Evolutionary conservation across 2,329 filamentous ascomycete species (phyloP).

Genomic region (Colletotrichum destructivum): DNA sequence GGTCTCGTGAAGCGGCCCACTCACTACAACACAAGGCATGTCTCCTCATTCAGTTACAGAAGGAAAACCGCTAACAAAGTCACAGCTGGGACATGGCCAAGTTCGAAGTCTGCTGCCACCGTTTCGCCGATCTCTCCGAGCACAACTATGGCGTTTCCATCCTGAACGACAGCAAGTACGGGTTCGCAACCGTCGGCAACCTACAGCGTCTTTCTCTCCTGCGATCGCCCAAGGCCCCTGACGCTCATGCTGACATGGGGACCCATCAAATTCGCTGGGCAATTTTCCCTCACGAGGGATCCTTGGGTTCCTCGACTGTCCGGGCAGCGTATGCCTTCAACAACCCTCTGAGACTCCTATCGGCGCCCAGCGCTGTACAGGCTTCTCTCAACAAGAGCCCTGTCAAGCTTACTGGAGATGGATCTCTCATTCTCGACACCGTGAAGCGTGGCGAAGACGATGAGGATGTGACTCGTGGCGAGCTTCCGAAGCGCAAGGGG

Average conservation of each 20-base stretch:
- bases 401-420: slow-evolving; percentile 76
- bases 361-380: slow-evolving; percentile 50
- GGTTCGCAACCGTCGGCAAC: slow-evolving; percentile 91
- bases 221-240: slow-evolving; percentile 91
- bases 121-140: slow-evolving; percentile 92
- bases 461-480: slow-evolving; percentile 77
- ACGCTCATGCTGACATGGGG: slow-evolving; percentile 95
- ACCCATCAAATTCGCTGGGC: slow-evolving; percentile 90
- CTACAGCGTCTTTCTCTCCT: slow-evolving; percentile 91
- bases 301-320: slow-evolving; percentile 80
- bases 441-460: slow-evolving; percentile 96
- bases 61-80: slow-evolving; percentile 2
- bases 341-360: slow-evolving; percentile 77
- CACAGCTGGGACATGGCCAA: slow-evolving; percentile 94
- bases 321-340: slow-evolving; percentile 93
- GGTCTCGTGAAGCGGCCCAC: slow-evolving; percentile 91
- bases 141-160: slow-evolving; percentile 91
- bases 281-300: slow-evolving; percentile 86
- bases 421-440: slow-evolving; percentile 85
- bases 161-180: slow-evolving; percentile 96
- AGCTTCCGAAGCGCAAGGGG: slow-evolving; percentile 77
- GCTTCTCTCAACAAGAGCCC: slow-evolving; percentile 57
- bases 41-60: background rate
- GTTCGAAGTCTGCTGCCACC: slow-evolving; percentile 96
- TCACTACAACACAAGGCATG: slow-evolving; percentile 91